Base-by-base conservation (phyloP, 2,329 filamentous ascomycete species). In the Celoporthe dispersa region DNA sequence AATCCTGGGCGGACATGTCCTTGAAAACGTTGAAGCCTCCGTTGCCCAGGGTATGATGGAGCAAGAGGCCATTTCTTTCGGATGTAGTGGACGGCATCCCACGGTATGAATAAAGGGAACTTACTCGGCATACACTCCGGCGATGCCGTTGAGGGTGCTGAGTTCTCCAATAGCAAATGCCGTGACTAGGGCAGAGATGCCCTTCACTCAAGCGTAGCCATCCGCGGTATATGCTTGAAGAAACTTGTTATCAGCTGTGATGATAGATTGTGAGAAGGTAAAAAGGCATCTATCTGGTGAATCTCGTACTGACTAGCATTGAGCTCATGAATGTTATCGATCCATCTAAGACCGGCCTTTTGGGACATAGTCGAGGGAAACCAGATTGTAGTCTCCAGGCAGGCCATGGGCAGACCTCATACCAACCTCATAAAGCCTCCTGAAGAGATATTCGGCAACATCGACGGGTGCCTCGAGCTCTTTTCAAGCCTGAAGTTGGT, bases 1-100 rank as follows among this genome's bases (percentile, higher is more conserved):
- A 92, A 74, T 97, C 89, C 65, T 88, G 80, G 62, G 86, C 83
- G 78, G 86, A 92, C 91, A 97, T 97, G 76, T 92, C 88, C 74
- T 89, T 86, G 79, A 97, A 97, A 68, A 94, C 92, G 71, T 92
- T 90, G 80, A 92, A 97, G 81, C 97, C 91, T 70, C 93, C 91
- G 75, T 93, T 92, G 68, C 89, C 90, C 1, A 93, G 87, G 0
- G 91, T 92, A 79, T 93, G 91, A 75, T 92, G 90, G 41, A 86
- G 80, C 44, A 85, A 79, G 81, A 84, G 83, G 73, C 82, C 81
- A 66, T 83, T 80, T 63, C 80, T 80, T 77, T 86, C 83, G 22
- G 84, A 85, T 69, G 81, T 75, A 51, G 83, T 85, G 16, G 83
- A 84, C 0, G 84, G 72, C 82, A 85, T 64, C 84, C 84, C 55